A percentile compares a stretch with the other conserved stretches of the same genome.
phyloP scores from a whole-genome alignment of 495 filamentous ascomycete genomes.

The Cenococcum geophilum region DNA sequence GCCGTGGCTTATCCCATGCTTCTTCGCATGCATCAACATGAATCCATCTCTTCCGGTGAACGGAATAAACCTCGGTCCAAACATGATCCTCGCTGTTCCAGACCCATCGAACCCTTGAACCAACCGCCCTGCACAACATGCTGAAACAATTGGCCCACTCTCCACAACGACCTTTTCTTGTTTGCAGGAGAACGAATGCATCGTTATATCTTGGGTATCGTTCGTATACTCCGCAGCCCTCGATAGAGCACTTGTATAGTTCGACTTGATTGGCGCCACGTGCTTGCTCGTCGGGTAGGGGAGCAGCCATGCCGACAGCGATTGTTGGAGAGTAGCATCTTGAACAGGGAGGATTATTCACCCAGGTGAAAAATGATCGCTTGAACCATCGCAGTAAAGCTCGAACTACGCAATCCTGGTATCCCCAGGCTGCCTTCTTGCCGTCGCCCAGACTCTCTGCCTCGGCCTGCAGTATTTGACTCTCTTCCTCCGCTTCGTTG shows the following conservation, averaged over 20 bases:
- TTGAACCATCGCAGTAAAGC: constrained; percentile 96
- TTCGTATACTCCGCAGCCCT: constrained; percentile 66
- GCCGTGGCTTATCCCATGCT: constrained; percentile 85
- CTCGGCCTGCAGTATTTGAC: constrained; percentile 75
- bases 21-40: constrained; percentile 95
- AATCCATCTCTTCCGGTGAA: constrained; percentile 90
- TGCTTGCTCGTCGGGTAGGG: constrained; percentile 80
- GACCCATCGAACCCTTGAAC: constrained; percentile 88
- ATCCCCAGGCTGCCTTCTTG: constrained; percentile 85
- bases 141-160: constrained; percentile 99
- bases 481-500: constrained; percentile 87
- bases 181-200: constrained; percentile 88
- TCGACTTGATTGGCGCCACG: constrained; percentile 82
- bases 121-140: constrained; percentile 93
- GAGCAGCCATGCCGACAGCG: constrained; percentile 70
- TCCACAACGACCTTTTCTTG: constrained; percentile 73
- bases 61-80: constrained; percentile 96
- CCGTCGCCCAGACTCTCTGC: constrained; percentile 75
- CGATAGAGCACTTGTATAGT: constrained; percentile 73
- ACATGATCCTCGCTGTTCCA: constrained; percentile 98
- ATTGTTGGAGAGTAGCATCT: constrained; percentile 77
- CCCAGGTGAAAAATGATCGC: constrained; percentile 87
- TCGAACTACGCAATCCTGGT: constrained; percentile 94
- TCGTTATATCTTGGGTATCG: constrained; percentile 93
- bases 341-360: constrained; percentile 88